Evolutionary conservation across 2,329 filamentous ascomycete genomes (phyloP).

Genomic region (Podosphaera xanthii): DNA sequence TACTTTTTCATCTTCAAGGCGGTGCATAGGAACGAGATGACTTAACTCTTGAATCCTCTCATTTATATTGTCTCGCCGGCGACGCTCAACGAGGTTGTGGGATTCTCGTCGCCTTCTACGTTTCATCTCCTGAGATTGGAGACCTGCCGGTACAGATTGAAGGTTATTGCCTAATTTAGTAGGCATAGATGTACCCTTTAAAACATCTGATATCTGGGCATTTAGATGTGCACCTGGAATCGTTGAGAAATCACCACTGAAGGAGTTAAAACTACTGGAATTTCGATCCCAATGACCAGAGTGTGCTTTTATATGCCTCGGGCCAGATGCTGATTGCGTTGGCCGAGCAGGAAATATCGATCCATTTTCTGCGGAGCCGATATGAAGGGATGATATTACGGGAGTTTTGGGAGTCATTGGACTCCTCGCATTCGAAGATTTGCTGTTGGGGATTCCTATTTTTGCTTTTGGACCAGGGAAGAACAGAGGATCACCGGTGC

Average conservation of each 20-base stretch:
- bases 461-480: conserved; percentile 35
- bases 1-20: conserved; percentile 90
- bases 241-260: conserved; percentile 73
- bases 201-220: conserved; percentile 67
- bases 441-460: conserved; percentile 40
- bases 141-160: conserved; percentile 9
- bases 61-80: conserved; percentile 93
- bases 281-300: conserved; percentile 84
- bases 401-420: conserved; percentile 78
- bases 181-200: conserved; percentile 78
- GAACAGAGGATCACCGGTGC: conserved; percentile 20
- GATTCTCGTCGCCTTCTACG: conserved; percentile 76
- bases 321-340: conserved; percentile 42
- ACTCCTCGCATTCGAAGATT: conserved; percentile 50
- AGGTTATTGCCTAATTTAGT: conserved; percentile 43
- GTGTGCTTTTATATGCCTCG: conserved; percentile 55
- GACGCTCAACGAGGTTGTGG: conserved; percentile 87
- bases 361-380: conserved; percentile 34
- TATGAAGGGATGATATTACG: conserved; percentile 46
- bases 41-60: conserved; percentile 94
- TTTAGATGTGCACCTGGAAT: conserved; percentile 40
- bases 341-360: conserved; percentile 54
- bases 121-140: conserved; percentile 82
- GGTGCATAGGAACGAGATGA: conserved; percentile 73
- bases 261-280: conserved; percentile 62